Base-by-base conservation (phyloP, 805 yeast species). In the Saitoella complicata region DNA sequence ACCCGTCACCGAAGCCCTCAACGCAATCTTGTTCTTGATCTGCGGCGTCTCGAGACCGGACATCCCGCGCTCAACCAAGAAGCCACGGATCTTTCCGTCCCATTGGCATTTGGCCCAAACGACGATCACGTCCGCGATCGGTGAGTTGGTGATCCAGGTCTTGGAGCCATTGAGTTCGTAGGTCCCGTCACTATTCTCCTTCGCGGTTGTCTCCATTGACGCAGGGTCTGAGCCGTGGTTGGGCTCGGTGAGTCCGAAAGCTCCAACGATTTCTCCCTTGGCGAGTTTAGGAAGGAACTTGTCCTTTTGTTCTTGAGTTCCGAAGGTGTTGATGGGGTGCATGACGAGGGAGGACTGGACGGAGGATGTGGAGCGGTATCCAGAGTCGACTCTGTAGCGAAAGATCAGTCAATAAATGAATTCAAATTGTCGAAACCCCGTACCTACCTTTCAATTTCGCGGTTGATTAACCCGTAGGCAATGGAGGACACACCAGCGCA, bases 191-290 rank as follows among this genome's bases (percentile, higher is more conserved):
- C 66, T 66, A 35, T 64, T 58, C 10, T 70, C 68, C 46, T 66
- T 70, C 32, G 76, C 76, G 30, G 65, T 63, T 36, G 78, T 73
- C 59, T 72, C 76, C 67, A 72, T 68, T 44, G 76, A 72, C 6
- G 66, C 71, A 38, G 76, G 78, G 52, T 73, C 75, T 29, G 77
- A 72, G 47, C 76, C 76, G 54, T 75, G 80, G 51, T 75, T 75
- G 54, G 77, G 75, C 60, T 75, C 80, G 36, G 80, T 75, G 62
- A 75, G 69, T 32, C 77, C 80, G 52, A 75, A 75, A 59, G 79
- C 73, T 37, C 80, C 80, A 10, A 66, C 55, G n/a, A 65, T 53
- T 48, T 66, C 69, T 6, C 70, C 70, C 5, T 60, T 46, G 2
- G 68, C 68, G 41, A 66, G 59, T 30, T 46, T 46, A 9, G 70